These are phyloP conservation scores for Aspergillus ostianus DNA, from an alignment of 495 filamentous ascomycete species.

Conservation along the genomic window DNA sequence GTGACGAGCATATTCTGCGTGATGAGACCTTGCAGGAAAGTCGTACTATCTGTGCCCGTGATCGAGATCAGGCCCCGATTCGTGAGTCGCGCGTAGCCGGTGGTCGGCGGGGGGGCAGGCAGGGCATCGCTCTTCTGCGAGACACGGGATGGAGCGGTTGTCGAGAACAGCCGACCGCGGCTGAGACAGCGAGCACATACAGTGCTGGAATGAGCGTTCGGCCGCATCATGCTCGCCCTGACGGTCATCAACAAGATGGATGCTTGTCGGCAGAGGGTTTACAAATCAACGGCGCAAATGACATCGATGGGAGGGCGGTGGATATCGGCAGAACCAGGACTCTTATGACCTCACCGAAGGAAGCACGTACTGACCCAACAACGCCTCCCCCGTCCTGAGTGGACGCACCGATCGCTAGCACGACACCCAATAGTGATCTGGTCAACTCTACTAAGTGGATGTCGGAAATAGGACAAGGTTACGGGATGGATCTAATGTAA, in stretches of 20 bases:
- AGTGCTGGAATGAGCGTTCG: slow-evolving; percentile 21
- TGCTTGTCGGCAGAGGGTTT: slow-evolving; percentile 8
- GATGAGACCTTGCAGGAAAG: slow-evolving; percentile 84
- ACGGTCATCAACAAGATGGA: background rate
- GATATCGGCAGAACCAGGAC: slow-evolving; percentile 27
- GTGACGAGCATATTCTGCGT: slow-evolving; percentile 66
- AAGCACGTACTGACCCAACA: too few relatives aligned
- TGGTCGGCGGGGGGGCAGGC: slow-evolving; percentile 30
- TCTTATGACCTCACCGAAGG: slow-evolving; percentile 14
- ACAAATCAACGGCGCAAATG: slow-evolving; percentile 16
- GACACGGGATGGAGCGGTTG: slow-evolving; percentile 21
- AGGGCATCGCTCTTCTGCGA: slow-evolving; percentile 21
- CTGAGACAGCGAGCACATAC: slow-evolving; percentile 29
- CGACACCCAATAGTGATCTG: too few relatives aligned
- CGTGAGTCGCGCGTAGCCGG: slow-evolving; percentile 54
- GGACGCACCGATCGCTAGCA: too few relatives aligned
- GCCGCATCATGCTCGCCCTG: slow-evolving; percentile 32
- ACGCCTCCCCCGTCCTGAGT: background rate
- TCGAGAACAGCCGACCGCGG: slow-evolving; percentile 32
- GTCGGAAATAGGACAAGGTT: too few relatives aligned
- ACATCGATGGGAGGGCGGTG: slow-evolving; percentile 24
- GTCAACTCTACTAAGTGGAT: too few relatives aligned
- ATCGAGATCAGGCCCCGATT: slow-evolving; percentile 77
- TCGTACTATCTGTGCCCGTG: slow-evolving; percentile 71
- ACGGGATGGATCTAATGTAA: too few relatives aligned